Base-by-base conservation (phyloP, 1,284 basidiomycete genomes). In the Rhizoctonia solani region DNA sequence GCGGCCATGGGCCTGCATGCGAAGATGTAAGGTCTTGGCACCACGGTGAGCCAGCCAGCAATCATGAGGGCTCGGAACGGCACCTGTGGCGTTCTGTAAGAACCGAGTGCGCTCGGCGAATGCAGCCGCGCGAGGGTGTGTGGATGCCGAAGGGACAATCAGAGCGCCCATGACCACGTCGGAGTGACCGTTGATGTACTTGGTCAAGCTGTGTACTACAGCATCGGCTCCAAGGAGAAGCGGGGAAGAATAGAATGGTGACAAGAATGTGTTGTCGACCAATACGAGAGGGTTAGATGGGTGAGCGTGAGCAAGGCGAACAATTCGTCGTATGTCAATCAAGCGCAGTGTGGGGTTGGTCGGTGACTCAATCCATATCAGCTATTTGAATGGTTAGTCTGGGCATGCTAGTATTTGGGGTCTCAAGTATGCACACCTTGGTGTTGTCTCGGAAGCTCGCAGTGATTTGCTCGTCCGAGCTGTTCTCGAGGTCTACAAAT, bases 351-450 rank as follows among this genome's bases (percentile, higher is more conserved):
- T 93, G 0, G 96, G 96, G 79, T 98, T 98, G 14, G 95, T 98
- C 0, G 95, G 96, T 0, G 92, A 85, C 79, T 99, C 95, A 74
- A 98, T 87, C 95, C 95, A 98, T 68, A 99, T 85, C n/a, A 98
- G 82, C 90, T 95, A 47, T 30, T 8, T 32, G 30, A 56, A 69
- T 52, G 9, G 1, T 69, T 25, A 65, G 27, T 44, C n/a, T 25
- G 2, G 34, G 37, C 58, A 61, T 44, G n/a, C n/a, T n/a, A 49
- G 16, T 47, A 1, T 68, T 19, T 39, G 14, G 55, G 47, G 23
- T 16, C 29, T 37, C 21, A 32, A 52, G 42, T 11, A 21, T 50
- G 41, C 83, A 49, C 66, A 92, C 91, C 83, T 91, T 93, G 3
- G 95, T 98, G 72, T 95, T 90, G 1, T 85, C 80, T 41, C 80